Evolutionary conservation across 805 yeast genomes (phyloP).

Genomic region (Metschnikowia hibisci): DNA sequence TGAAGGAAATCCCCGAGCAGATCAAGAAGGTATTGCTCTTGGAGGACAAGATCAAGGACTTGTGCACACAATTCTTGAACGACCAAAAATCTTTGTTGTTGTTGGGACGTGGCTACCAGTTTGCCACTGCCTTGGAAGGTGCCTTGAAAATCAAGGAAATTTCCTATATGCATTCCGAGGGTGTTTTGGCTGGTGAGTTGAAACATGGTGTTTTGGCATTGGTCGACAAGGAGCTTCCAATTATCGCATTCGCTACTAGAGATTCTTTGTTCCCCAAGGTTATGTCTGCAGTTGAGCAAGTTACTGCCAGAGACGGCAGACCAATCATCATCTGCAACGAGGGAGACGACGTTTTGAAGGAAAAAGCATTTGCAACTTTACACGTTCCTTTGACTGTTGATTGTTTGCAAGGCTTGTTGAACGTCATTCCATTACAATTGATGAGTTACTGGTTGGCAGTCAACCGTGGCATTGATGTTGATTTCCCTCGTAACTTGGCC

Average conservation of each 20-base stretch:
- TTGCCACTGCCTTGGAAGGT: constrained; percentile 96
- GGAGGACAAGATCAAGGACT: constrained; percentile 66
- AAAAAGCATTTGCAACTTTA: constrained; percentile 61
- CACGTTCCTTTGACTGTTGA: constrained; percentile 96
- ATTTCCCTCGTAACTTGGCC: constrained; percentile 97
- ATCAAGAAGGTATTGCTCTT: constrained; percentile 71
- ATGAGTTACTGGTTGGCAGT: constrained; percentile 97
- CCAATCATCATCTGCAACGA: constrained; percentile 90
- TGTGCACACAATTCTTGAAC: constrained; percentile 70
- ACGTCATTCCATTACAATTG: constrained; percentile 90
- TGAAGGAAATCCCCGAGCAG: constrained; percentile 79
- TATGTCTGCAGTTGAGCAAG: constrained; percentile 93
- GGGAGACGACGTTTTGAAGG: constrained; percentile 63
- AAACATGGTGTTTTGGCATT: constrained; percentile 97
- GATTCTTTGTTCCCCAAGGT: constrained; percentile 96
- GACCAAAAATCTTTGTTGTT: constrained; percentile 82
- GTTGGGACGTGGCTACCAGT: constrained; percentile 96
- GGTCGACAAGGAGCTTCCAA: constrained; percentile 90
- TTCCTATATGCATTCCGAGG: constrained; percentile 98
- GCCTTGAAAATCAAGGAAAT: constrained; percentile 97
- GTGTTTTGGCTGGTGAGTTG: constrained; percentile 97
- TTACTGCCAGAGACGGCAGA: constrained; percentile 94
- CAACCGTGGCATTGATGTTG: constrained; percentile 92
- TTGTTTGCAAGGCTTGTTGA: constrained; percentile 93
- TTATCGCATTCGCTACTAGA: constrained; percentile 92